Evolutionary conservation across 1,139 yeast genomes (phyloP).

Genomic region (Trichomonascaceae sp.): DNA sequence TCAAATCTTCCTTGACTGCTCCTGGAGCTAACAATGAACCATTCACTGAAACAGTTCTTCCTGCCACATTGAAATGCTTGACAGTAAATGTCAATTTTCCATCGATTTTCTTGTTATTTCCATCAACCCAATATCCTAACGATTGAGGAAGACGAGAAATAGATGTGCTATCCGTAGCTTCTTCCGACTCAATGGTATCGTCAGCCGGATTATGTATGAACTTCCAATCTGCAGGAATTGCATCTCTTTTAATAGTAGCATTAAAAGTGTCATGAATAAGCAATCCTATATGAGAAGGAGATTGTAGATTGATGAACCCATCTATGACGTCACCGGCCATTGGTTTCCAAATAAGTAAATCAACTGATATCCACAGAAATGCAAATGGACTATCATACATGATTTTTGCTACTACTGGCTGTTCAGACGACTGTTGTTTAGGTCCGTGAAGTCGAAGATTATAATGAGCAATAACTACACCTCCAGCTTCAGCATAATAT

Average conservation of each 20-base stretch:
- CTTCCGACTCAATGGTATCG: slow-evolving; percentile 33
- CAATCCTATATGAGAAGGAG: slow-evolving; percentile 91
- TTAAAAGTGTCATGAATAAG: slow-evolving; percentile 89
- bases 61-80: slow-evolving; percentile 66
- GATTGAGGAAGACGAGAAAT: slow-evolving; percentile 38
- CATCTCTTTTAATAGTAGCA: slow-evolving; percentile 80
- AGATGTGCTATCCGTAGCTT: slow-evolving; percentile 24
- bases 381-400: slow-evolving; percentile 83
- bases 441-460: slow-evolving; percentile 47
- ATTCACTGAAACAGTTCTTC: slow-evolving; percentile 76
- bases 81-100: slow-evolving; percentile 75
- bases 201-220: slow-evolving; percentile 75
- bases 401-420: slow-evolving; percentile 51
- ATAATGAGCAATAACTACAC: slow-evolving; percentile 77
- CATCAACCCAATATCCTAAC: slow-evolving; percentile 84
- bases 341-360: slow-evolving; percentile 84
- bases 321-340: slow-evolving; percentile 75
- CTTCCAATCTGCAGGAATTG: slow-evolving; percentile 77
- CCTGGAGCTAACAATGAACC: slow-evolving; percentile 71
- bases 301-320: slow-evolving; percentile 85
- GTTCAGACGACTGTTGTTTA: slow-evolving; percentile 27
- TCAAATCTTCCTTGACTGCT: slow-evolving; percentile 41
- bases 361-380: slow-evolving; percentile 82
- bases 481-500: slow-evolving; percentile 63
- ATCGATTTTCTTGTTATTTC: slow-evolving; percentile 61